Evolutionary conservation across 805 yeast species (phyloP).

Genomic region (Spathaspora arborariae): DNA sequence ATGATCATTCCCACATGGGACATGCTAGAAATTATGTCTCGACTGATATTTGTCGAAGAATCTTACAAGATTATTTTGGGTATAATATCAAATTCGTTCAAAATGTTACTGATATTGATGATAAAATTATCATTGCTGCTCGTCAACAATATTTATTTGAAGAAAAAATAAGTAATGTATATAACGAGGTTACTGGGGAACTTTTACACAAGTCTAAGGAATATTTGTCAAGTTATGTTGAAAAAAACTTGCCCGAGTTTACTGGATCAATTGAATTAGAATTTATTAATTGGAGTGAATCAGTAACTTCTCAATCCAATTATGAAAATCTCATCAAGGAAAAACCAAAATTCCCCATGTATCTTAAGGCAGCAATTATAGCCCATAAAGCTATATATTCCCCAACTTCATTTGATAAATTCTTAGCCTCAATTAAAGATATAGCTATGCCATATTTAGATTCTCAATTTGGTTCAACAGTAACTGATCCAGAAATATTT

Average conservation of each 20-base stretch:
- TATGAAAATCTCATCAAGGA: constrained; percentile 45
- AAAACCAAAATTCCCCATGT: constrained; percentile 87
- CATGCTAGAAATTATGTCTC: constrained; percentile 97
- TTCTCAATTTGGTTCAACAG: constrained; percentile 62
- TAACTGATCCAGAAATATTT: constrained; percentile 83
- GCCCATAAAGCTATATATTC: constrained; percentile 48
- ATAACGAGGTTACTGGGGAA: constrained; percentile 25
- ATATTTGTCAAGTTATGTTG: constrained; percentile 49
- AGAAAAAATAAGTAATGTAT: constrained; percentile 38
- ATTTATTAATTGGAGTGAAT: constrained; percentile 49
- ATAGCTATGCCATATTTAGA: constrained; percentile 75
- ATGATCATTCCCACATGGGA: constrained; percentile 96
- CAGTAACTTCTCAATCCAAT: constrained; percentile 34
- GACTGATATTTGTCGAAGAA: constrained; percentile 87
- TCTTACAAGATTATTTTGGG: constrained; percentile 87
- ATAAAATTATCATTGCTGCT: constrained; percentile 91
- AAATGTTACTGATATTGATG: constrained; percentile 98
- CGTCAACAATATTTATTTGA: constrained; percentile 83
- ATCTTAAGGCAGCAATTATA: constrained; percentile 54
- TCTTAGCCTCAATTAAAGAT: constrained; percentile 59
- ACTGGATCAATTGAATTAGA: constrained; percentile 22
- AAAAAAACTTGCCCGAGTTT: constrained; percentile 51
- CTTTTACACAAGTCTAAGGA: constrained; percentile 36
- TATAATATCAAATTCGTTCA: constrained; percentile 86
- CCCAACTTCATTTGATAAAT: constrained; percentile 25